Evolutionary conservation across 1,284 basidiomycete genomes (phyloP), one percentile per base, ranked within the genome.

Genomic region (Caloboletus inedulis): DNA sequence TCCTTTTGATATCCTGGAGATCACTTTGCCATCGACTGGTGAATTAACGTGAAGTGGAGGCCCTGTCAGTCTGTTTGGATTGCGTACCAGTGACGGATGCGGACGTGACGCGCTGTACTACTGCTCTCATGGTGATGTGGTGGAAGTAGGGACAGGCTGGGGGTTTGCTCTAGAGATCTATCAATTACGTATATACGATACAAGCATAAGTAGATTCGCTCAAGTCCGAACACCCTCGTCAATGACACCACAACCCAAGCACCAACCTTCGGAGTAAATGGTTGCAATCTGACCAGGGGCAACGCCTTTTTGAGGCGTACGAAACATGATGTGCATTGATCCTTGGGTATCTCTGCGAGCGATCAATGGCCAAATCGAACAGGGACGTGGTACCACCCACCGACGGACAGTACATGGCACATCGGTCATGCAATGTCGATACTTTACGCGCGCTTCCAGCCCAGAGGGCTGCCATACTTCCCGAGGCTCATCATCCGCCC

Each of bases 201-300:
- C 39, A 18, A 23, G 4, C 4, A 43, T 18, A 23, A 31, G 12
- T 16, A 7, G 13, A 18, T 9, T 10, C 3, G 2, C n/a, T 49
- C 59, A 51, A 49, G 49, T 61, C 51, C 44, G 43, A 51, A 56
- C 21, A 16, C 37, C 51, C 46, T 55, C 50, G 10, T 56, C 62
- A 50, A 95, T 92, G 12, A 78, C 71, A 18, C 91, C 94, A 63
- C 88, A 91, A 3, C 94, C 94, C 23, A 96, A 74, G 70, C 92
- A 94, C 83, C 86, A 87, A 49, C 86, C 79, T 2, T 74, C 81
- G 53, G 84, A 77, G 74, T 85, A 96, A 7, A 96, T 57, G 0
- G 80, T 85, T 7, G 85, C 85, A 29, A 89, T 79, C 68, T 97
- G 94, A 2, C 94, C 94, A 0, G 82, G 77, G 0, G 91, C 79